Conservation (phyloP, 1,284 basidiomycete species). For the Boletellus deceptivus region DNA sequence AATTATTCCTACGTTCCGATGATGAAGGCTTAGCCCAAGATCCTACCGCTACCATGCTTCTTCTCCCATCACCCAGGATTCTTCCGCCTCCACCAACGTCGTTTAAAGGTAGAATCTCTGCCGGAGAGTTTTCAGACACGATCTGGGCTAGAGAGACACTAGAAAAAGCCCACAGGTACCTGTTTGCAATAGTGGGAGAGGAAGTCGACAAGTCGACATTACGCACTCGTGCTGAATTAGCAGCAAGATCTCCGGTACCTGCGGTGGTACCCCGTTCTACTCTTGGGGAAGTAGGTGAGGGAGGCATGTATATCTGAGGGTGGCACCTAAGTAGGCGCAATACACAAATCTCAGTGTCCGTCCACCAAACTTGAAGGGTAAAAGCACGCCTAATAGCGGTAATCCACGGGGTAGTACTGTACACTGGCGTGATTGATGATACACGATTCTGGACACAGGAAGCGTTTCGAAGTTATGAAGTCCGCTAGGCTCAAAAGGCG, state of each 20-base stretch:
- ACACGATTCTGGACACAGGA: too few species aligned
- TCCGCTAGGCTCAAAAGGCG: too few species aligned
- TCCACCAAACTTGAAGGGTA: too few species aligned
- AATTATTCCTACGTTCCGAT: constrained; percentile 21
- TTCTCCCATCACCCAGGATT: constrained; percentile 51
- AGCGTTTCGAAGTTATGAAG: too few species aligned
- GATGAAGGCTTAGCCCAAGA: constrained; percentile 18
- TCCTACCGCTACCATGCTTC: constrained; percentile 38
- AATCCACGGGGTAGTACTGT: too few species aligned
- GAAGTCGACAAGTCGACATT: constrained; percentile 12
- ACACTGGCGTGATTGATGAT: too few species aligned
- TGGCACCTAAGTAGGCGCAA: background rate
- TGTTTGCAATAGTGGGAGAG: constrained; percentile 35
- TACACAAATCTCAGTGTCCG: too few species aligned
- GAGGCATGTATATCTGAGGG: constrained; percentile 56
- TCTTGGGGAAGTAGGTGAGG: constrained; percentile 43
- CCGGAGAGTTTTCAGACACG: constrained; percentile 32
- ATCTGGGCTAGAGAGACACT: constrained; percentile 40
- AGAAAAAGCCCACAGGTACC: constrained; percentile 35
- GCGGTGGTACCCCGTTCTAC: constrained; percentile 4
- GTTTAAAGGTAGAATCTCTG: constrained; percentile 33
- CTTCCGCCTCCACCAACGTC: constrained; percentile 40
- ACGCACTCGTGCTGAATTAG: constrained; percentile 1
- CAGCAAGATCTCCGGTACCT: background rate
- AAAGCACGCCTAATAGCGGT: too few species aligned